phyloP scores from a whole-genome alignment of 176 grass and related monocot species.

The Musa beccarii region DNA sequence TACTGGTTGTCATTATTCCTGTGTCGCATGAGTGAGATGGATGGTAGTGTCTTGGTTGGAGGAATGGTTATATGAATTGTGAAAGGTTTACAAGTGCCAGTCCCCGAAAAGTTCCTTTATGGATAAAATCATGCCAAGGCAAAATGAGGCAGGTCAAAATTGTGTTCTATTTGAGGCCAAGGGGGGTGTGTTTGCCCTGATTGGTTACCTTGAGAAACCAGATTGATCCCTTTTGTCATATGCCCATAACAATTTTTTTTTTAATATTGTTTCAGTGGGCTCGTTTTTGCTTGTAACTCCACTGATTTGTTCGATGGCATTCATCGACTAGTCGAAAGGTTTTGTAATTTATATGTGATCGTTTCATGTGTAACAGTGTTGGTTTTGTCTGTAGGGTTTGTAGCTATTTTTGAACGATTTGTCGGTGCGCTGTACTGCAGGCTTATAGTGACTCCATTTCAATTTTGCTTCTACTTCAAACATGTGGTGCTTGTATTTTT shows the following conservation, averaged over 20 bases:
- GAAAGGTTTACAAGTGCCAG: neutral
- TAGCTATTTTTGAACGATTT: neutral
- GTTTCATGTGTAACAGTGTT: constrained; percentile 23
- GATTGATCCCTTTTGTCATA: neutral
- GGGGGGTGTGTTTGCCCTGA: neutral
- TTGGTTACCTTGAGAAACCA: neutral
- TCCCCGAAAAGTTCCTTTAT: neutral
- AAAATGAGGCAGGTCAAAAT: neutral
- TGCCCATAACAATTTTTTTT: constrained; percentile 17
- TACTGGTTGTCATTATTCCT: constrained; percentile 3
- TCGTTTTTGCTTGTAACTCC: constrained; percentile 31
- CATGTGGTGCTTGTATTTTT: no score
- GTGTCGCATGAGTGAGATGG: constrained; percentile 15
- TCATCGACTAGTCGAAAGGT: constrained; percentile 15
- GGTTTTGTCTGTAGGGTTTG: neutral
- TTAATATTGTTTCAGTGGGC: constrained; percentile 30
- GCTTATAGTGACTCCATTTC: no score
- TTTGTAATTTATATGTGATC: constrained; percentile 24
- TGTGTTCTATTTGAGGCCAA: neutral
- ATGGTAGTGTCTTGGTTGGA: neutral
- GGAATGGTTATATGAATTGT: neutral
- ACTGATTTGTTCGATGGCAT: constrained; percentile 24
- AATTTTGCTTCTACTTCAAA: no score
- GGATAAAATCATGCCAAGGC: neutral
- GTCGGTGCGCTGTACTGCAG: neutral